Evolutionary conservation across 768 basidiomycete genomes (phyloP).

Genomic region (Grammothele lineata): DNA sequence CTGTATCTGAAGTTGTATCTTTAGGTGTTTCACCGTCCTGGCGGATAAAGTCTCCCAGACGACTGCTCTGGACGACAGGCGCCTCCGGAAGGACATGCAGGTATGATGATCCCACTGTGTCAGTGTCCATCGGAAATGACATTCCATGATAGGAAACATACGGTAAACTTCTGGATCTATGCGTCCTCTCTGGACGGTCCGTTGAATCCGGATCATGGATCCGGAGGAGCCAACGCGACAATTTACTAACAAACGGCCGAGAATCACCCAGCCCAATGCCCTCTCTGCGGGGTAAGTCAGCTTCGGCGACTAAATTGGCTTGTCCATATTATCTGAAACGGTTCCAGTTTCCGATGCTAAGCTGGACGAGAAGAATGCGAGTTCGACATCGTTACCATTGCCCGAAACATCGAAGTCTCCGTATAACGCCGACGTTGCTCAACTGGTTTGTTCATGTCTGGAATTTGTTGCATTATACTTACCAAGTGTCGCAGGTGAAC

Average conservation of each 20-base stretch:
- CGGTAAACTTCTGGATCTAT: constrained; percentile 78
- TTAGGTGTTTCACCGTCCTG: constrained; percentile 71
- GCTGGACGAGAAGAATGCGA: constrained; percentile 61
- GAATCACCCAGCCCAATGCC: constrained; percentile 75
- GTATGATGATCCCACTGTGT: constrained; percentile 27
- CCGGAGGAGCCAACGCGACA: constrained; percentile 61
- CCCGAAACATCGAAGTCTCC: constrained; percentile 27
- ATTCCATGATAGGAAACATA: constrained; percentile 63
- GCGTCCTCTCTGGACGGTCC: constrained; percentile 67
- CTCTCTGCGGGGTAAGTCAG: constrained; percentile 47
- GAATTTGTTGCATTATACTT: not conserved
- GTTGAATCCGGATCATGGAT: constrained; percentile 82
- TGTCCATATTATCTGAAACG: too few relatives aligned
- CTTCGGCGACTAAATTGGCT: too few relatives aligned
- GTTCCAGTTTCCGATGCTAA: constrained; percentile 19
- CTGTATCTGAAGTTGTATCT: not conserved
- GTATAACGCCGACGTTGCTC: constrained; percentile 37
- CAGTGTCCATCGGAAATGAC: not conserved
- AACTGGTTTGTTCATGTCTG: constrained; percentile 31
- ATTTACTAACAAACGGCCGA: constrained; percentile 57
- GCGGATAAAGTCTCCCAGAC: constrained; percentile 86
- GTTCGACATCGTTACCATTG: constrained; percentile 36
- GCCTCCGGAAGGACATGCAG: constrained; percentile 86
- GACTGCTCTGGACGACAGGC: constrained; percentile 84
- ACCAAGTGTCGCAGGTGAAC: constrained; percentile 54